These are phyloP conservation scores for Triticum turgidum DNA, from an alignment of 176 grass and related monocot genomes.

Conservation along the genomic window DNA sequence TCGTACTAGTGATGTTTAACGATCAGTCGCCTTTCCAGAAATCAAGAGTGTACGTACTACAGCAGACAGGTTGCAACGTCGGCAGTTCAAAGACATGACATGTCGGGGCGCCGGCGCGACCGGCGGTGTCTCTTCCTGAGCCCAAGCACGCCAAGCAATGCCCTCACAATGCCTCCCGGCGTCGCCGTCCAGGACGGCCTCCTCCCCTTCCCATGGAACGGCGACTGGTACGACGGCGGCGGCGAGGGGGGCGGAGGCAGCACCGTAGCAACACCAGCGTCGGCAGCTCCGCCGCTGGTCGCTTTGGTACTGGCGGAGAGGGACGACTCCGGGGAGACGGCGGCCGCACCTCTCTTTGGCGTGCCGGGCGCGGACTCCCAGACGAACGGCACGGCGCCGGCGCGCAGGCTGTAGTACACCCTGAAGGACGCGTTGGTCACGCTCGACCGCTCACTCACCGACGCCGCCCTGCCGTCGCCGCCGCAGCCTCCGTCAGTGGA, in stretches of 20 bases:
- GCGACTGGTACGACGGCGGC: constrained; percentile 28
- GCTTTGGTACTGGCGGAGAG: neutral
- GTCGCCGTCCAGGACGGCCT: neutral
- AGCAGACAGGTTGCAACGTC: neutral
- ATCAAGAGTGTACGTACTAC: too few species aligned
- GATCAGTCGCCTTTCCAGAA: too few species aligned
- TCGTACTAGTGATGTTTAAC: too few species aligned
- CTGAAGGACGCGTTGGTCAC: constrained; percentile 38
- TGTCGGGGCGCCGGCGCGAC: neutral
- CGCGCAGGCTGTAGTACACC: constrained; percentile 46
- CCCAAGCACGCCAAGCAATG: constrained; percentile 25
- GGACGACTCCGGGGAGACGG: neutral
- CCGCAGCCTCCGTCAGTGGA: neutral
- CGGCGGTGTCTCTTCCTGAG: neutral
- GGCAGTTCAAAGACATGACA: neutral
- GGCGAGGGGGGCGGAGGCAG: constrained; percentile 30
- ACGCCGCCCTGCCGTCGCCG: neutral
- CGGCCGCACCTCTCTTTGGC: constrained; percentile 23
- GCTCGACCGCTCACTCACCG: constrained; percentile 26
- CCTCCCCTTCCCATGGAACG: neutral
- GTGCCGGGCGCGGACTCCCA: constrained; percentile 53
- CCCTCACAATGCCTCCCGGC: neutral
- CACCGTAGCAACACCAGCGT: neutral
- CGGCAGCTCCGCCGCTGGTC: neutral
- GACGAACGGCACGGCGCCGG: constrained; percentile 41